Conservation (phyloP, 768 basidiomycete species). For the Phallus indusiatus region DNA sequence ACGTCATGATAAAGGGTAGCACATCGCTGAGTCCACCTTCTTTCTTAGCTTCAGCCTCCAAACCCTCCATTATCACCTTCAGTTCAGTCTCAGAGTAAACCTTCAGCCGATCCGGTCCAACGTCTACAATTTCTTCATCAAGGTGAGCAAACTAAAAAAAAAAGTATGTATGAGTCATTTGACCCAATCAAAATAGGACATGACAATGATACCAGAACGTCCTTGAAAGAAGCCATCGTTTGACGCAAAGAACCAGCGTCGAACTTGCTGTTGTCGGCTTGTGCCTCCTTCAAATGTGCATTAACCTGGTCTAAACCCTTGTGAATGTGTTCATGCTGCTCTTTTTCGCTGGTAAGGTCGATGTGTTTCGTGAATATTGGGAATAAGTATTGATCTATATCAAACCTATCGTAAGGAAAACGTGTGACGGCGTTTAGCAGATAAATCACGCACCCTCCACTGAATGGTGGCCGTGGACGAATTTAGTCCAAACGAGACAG, state of each 20-base stretch:
- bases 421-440: not conserved
- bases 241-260: constrained; percentile 20
- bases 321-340: constrained; percentile 29
- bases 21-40: constrained; percentile 25
- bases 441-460: constrained; percentile 20
- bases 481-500: constrained; percentile 27
- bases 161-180: not conserved
- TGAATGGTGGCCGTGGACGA: constrained; percentile 28
- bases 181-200: too few species aligned
- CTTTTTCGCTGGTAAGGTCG: constrained; percentile 28
- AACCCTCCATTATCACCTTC: constrained; percentile 17
- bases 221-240: constrained; percentile 21
- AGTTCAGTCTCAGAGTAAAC: constrained; percentile 22
- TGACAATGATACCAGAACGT: constrained; percentile 22
- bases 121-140: constrained; percentile 28
- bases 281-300: constrained; percentile 16
- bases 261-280: constrained; percentile 22
- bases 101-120: constrained; percentile 24
- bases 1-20: constrained; percentile 31
- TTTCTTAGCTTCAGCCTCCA: constrained; percentile 25
- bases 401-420: not conserved
- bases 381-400: constrained; percentile 24
- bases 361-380: constrained; percentile 28
- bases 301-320: constrained; percentile 20
- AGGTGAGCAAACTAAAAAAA: constrained; percentile 23